Base-by-base conservation (phyloP, 306 rosid species). In the Castanea mollissima region DNA sequence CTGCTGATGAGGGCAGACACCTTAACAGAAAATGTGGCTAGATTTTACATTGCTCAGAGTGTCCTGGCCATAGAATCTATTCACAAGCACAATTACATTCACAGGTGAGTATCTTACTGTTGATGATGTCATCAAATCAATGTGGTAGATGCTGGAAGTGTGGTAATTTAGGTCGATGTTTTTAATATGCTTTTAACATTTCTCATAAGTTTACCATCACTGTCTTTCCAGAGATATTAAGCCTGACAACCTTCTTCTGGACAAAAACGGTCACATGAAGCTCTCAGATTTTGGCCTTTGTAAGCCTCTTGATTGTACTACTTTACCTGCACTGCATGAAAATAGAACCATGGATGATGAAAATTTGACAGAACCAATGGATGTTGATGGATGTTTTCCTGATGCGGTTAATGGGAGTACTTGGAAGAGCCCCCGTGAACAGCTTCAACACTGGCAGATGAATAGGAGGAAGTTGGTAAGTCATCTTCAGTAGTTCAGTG, bases 221-320 rank as follows among this genome's bases (percentile, higher is more conserved):
- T 83, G 54, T 76, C 41, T 87, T 86, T 71, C 27, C 94, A 95
- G 99, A 84, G 99, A 95, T 76, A 95, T 95, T 80, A 95, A 95
- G 85, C 99, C 99, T 16, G 99, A 95, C 86, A 95, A 95, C 86
- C 92, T 95, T 82, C 95, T 95, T 63, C 78, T 95, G 83, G 99
- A 95, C 85, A 95, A 86, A 89, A 87, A 83, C 56, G 99, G 99
- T 57, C 98, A 95, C 84, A 95, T 95, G 99, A 95, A 95, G 87
- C 99, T 95, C 85, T 95, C 99, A 29, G 99, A 95, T 90, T 95
- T 95, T 74, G 99, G 99, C 71, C 99, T 95, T 64, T 95, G 99
- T 82, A 95, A 95, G 89, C 99, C 99, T 79, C 93, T 95, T 51
- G 96, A 95, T 85, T 92, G 97, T 87, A 83, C 83, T 74, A 87